Conservation (phyloP, 2,329 filamentous ascomycete genomes). For the Phaeosphaeria sp. region DNA sequence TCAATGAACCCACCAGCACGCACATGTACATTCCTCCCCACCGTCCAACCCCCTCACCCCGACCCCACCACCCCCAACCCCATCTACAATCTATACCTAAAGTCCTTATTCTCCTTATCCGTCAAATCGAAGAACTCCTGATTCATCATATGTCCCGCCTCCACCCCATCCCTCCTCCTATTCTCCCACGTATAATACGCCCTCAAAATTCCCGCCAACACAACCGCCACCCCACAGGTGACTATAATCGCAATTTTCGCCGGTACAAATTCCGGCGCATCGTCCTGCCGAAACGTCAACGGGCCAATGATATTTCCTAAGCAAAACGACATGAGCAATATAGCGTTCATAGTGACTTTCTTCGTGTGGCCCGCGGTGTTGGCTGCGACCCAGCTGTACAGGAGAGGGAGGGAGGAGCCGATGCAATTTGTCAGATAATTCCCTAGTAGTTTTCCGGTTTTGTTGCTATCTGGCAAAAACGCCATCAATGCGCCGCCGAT, state of each 20-base stretch:
- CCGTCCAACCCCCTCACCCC: too few relatives aligned
- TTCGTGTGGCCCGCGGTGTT: conserved; percentile 51
- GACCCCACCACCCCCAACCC: too few relatives aligned
- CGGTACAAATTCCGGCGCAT: conserved; percentile 45
- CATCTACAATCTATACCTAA: conserved; percentile 25
- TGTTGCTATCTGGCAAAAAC: conserved; percentile 21
- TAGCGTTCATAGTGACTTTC: conserved; percentile 65
- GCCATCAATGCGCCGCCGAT: conserved; percentile 31
- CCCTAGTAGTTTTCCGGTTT: conserved; percentile 32
- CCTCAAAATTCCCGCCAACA: conserved; percentile 50
- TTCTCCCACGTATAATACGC: conserved; percentile 39
- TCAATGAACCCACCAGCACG: too few relatives aligned
- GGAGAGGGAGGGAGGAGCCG: conserved; percentile 34
- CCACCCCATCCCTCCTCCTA: conserved; percentile 29
- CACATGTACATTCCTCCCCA: too few relatives aligned
- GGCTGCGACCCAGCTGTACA: conserved; percentile 54
- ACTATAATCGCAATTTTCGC: conserved; percentile 55
- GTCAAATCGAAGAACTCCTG: conserved; percentile 48
- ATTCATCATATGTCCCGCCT: conserved; percentile 19
- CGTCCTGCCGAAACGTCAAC: conserved; percentile 47
- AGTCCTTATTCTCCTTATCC: conserved; percentile 41
- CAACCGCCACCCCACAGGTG: conserved; percentile 39
- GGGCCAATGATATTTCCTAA: conserved; percentile 52
- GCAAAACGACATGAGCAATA: conserved; percentile 52
- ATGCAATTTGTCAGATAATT: conserved; percentile 58